Conservation (phyloP, 108 stramenopile species). For the Stephanodiscus triporus region DNA sequence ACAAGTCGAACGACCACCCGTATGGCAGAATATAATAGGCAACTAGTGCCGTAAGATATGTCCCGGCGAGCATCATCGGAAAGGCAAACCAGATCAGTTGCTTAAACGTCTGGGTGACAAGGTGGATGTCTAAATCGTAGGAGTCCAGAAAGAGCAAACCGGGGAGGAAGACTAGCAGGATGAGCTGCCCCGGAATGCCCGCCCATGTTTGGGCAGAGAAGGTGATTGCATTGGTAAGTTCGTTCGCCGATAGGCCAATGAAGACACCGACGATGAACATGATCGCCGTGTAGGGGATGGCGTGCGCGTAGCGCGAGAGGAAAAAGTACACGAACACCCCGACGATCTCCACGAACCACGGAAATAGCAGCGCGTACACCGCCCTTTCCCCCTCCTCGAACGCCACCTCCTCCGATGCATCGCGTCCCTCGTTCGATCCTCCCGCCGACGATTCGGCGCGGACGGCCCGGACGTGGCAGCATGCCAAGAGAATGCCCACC, state of each 20-base stretch:
- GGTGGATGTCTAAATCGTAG: conserved; percentile 68
- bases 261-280: conserved; percentile 76
- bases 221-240: conserved; percentile 35
- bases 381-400: conserved; percentile 10
- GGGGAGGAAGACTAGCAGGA: conserved; percentile 90
- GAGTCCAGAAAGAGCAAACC: conserved; percentile 86
- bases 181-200: conserved; percentile 66
- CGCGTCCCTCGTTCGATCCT: too few relatives aligned
- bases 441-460: background rate
- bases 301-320: conserved; percentile 33
- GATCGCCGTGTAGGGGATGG: conserved; percentile 75
- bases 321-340: conserved; percentile 33
- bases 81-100: conserved; percentile 88
- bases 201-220: conserved; percentile 60
- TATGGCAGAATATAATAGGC: conserved; percentile 45
- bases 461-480: background rate
- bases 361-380: conserved; percentile 25
- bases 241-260: conserved; percentile 52
- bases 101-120: conserved; percentile 51
- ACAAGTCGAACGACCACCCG: conserved; percentile 47
- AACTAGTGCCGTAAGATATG: conserved; percentile 39
- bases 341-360: conserved; percentile 38
- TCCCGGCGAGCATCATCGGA: conserved; percentile 63
- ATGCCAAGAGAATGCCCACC: background rate
- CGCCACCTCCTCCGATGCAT: background rate